phyloP scores from a whole-genome alignment of 805 yeast species.

The Kazachstania kunashirensis region DNA sequence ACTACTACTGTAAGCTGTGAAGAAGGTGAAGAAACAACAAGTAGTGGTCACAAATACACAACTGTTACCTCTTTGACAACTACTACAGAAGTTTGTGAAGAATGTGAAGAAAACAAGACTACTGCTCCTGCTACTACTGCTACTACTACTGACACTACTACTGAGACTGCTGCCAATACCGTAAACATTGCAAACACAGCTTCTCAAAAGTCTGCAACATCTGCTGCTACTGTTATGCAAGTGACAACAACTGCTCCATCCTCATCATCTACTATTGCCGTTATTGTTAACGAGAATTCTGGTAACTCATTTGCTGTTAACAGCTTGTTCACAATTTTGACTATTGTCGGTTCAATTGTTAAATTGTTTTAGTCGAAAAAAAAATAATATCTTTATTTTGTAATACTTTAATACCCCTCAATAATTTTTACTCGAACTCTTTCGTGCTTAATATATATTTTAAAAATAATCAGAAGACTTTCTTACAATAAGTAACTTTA shows the following conservation, averaged over 20 bases:
- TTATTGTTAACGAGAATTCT: constrained; percentile 1
- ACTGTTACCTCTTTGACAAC: background rate
- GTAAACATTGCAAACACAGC: background rate
- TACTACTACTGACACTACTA: background rate
- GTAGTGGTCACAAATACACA: background rate
- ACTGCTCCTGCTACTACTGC: background rate
- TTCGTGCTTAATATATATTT: too few relatives aligned
- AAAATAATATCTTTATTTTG: too few relatives aligned
- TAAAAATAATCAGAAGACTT: too few relatives aligned
- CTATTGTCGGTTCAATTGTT: constrained; percentile 1
- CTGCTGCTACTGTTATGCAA: background rate
- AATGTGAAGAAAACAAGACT: background rate
- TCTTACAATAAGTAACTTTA: too few relatives aligned
- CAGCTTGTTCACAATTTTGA: background rate
- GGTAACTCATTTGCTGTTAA: constrained; percentile 1
- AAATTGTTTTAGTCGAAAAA: constrained; percentile 2
- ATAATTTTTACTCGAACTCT: too few relatives aligned
- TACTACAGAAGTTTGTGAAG: background rate
- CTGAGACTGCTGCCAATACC: background rate
- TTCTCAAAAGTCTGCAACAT: constrained; percentile 1
- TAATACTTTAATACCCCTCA: too few relatives aligned
- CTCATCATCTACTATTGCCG: background rate
- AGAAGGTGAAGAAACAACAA: too few relatives aligned
- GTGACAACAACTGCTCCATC: background rate
- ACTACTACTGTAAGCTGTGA: background rate